phyloP scores from a whole-genome alignment of 2,329 filamentous ascomycete species.

The Colletotrichum lini region DNA sequence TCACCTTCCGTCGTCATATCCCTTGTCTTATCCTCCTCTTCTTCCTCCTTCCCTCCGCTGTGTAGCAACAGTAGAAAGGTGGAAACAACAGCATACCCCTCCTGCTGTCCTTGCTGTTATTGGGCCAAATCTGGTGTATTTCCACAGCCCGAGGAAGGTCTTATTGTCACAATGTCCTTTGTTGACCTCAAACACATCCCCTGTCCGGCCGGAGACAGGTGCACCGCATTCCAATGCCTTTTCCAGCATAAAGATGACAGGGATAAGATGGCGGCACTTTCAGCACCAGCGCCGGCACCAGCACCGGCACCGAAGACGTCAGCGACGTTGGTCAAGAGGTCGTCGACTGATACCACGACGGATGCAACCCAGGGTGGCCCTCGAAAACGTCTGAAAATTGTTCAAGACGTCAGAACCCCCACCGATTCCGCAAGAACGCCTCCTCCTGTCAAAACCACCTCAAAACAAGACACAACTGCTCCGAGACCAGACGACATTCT shows the following conservation, averaged over 20 bases:
- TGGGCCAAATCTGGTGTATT: background rate
- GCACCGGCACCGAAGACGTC: constrained; percentile 22
- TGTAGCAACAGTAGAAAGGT: background rate
- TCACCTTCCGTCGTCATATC: background rate
- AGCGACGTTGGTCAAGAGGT: constrained; percentile 37
- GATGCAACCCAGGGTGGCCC: constrained; percentile 49
- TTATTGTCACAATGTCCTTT: constrained; percentile 42
- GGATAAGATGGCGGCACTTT: constrained; percentile 40
- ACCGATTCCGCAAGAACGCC: constrained; percentile 34
- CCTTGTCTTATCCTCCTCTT: background rate
- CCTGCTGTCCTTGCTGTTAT: constrained; percentile 46
- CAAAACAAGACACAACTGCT: constrained; percentile 41
- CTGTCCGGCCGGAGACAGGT: constrained; percentile 64
- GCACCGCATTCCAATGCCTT: constrained; percentile 65
- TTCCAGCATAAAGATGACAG: constrained; percentile 61
- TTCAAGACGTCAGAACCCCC: constrained; percentile 39
- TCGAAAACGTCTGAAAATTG: constrained; percentile 50
- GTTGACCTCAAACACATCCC: constrained; percentile 62
- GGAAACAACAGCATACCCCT: constrained; percentile 40
- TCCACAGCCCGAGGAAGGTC: constrained; percentile 16
- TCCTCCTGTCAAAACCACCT: constrained; percentile 40
- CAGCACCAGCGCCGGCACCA: constrained; percentile 14
- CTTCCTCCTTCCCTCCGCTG: constrained; percentile 1
- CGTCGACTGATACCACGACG: constrained; percentile 34
- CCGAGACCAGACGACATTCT: constrained; percentile 42